phyloP scores from a whole-genome alignment of 352 stramenopile species.

The Globisporangium orthogonon region DNA sequence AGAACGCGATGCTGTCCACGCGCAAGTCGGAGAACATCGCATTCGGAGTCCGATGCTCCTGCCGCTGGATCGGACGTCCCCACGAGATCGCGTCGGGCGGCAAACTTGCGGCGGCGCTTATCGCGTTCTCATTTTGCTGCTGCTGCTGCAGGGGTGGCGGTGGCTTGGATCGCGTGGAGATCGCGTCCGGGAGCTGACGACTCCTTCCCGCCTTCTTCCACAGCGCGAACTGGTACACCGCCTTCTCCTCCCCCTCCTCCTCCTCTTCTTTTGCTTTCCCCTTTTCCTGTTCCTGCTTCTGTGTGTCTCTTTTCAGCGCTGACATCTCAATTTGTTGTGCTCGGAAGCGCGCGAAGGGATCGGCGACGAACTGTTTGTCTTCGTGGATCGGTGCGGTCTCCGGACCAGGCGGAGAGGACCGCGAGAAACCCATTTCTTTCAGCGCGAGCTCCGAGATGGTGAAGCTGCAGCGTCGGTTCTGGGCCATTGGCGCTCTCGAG shows the following conservation, averaged over 20 bases:
- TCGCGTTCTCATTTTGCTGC: neutral
- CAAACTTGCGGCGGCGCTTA: neutral
- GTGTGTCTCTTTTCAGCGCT: neutral
- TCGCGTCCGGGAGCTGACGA: slow-evolving; percentile 36
- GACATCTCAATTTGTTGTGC: no score
- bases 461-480: slow-evolving; percentile 58
- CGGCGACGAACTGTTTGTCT: slow-evolving; percentile 7
- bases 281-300: neutral
- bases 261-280: slow-evolving; percentile 2
- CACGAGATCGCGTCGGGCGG: neutral
- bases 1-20: neutral
- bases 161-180: slow-evolving; percentile 21
- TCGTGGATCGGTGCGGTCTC: slow-evolving; percentile 12
- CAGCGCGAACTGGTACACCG: slow-evolving; percentile 43
- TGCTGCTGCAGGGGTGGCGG: no score
- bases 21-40: neutral
- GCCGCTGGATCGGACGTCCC: neutral
- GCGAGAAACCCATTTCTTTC: slow-evolving; percentile 37
- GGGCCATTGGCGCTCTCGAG: slow-evolving; percentile 14
- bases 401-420: slow-evolving; percentile 16
- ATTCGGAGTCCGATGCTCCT: neutral
- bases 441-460: slow-evolving; percentile 46
- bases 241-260: slow-evolving; percentile 16
- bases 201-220: slow-evolving; percentile 50
- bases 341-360: neutral